Conservation (phyloP, 495 filamentous ascomycete genomes). For the Hyaloscypha variabilis region DNA sequence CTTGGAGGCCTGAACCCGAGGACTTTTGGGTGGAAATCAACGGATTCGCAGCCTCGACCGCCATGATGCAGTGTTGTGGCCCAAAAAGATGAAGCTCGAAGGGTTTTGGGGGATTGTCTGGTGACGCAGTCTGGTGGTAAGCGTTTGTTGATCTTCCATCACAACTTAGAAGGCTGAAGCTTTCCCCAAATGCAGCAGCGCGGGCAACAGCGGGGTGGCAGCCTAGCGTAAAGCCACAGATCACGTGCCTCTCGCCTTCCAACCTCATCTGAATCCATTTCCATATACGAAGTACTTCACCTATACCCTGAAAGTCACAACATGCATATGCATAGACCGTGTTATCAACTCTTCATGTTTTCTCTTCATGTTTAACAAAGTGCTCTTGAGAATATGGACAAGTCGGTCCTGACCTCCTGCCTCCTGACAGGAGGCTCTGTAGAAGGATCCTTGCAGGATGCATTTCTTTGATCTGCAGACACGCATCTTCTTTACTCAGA, state of each 20-base stretch:
- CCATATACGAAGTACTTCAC: too few relatives aligned
- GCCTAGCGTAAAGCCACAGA: conserved; percentile 4
- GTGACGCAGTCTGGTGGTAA: neutral
- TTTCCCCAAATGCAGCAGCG: neutral
- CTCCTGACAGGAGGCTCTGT: neutral
- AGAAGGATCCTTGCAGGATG: conserved; percentile 17
- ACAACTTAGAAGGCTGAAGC: neutral
- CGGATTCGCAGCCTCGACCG: conserved; percentile 31
- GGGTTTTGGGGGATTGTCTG: neutral
- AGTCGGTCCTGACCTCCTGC: neutral
- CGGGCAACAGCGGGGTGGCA: conserved; percentile 1
- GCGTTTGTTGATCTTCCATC: neutral
- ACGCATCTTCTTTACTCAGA: neutral
- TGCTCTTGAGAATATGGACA: neutral
- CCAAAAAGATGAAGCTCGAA: too few relatives aligned
- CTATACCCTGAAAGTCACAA: neutral
- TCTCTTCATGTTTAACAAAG: too few relatives aligned
- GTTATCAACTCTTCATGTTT: too few relatives aligned
- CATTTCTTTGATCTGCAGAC: conserved; percentile 18
- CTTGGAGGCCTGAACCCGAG: conserved; percentile 76
- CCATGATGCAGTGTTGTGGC: conserved; percentile 18
- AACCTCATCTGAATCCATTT: too few relatives aligned
- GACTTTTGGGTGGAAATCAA: conserved; percentile 54
- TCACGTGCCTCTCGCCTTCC: neutral
- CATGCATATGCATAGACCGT: neutral